Conservation (phyloP, 2,329 filamentous ascomycete genomes). For the Aphanoascus verrucosus region DNA sequence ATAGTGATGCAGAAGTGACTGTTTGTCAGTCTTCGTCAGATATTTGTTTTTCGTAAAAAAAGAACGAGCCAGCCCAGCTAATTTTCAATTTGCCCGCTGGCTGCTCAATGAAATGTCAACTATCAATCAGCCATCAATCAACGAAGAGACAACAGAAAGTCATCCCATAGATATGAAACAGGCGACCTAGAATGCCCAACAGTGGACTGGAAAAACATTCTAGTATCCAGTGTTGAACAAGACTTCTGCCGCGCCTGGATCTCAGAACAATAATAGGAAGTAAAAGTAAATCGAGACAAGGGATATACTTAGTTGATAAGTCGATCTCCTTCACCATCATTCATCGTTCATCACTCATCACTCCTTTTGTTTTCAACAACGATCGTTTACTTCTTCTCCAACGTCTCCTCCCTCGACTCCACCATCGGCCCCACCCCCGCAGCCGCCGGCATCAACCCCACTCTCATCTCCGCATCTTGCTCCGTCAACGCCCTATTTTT, state of each 20-base stretch:
- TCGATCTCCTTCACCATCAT: background rate
- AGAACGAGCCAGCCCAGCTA: too few relatives aligned
- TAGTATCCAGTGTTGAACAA: conserved; percentile 3
- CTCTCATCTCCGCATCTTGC: conserved; percentile 27
- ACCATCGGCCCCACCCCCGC: conserved; percentile 2
- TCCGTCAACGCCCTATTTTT: conserved; percentile 24
- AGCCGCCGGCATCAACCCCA: conserved; percentile 22
- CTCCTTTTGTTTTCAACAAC: background rate
- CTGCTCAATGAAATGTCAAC: too few relatives aligned
- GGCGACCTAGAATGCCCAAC: background rate
- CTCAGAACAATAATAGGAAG: background rate
- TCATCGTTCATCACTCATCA: background rate
- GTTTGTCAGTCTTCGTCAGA: too few relatives aligned
- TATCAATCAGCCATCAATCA: too few relatives aligned
- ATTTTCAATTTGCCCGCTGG: too few relatives aligned
- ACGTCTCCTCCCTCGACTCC: conserved; percentile 13
- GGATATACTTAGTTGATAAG: conserved; percentile 10
- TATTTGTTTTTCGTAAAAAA: too few relatives aligned
- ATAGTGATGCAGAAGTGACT: too few relatives aligned
- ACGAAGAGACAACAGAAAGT: too few relatives aligned
- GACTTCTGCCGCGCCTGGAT: background rate
- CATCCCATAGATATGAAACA: background rate
- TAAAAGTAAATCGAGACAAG: too few relatives aligned
- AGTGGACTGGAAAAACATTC: background rate
- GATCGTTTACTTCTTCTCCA: conserved; percentile 13